Conservation (phyloP, 495 filamentous ascomycete species). For the Opeltia flavorubescens region DNA sequence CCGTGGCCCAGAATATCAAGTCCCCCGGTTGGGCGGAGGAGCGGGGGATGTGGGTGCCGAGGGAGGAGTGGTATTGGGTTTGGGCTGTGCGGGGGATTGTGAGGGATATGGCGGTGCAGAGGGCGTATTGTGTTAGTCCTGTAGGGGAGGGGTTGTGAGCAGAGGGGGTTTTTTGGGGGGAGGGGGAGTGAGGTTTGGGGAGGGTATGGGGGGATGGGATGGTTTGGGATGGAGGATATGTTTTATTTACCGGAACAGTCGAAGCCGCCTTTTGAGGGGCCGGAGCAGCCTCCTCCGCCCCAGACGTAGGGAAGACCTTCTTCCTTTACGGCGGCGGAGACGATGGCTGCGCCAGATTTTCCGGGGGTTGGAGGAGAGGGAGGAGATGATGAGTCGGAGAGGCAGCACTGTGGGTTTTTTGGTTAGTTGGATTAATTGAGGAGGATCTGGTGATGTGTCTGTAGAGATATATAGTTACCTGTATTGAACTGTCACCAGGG, state of each 20-base stretch:
- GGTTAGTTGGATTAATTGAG: neutral
- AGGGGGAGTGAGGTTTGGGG: neutral
- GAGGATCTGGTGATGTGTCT: no score
- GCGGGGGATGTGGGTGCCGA: constrained; percentile 4
- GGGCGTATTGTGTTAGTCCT: constrained; percentile 10
- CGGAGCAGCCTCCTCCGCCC: constrained; percentile 10
- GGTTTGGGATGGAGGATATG: neutral
- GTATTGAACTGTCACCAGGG: constrained; percentile 6
- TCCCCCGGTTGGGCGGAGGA: constrained; percentile 5
- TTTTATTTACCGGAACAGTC: constrained; percentile 5
- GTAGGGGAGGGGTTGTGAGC: neutral
- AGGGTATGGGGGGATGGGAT: neutral
- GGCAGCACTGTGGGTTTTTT: constrained; percentile 2
- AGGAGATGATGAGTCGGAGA: neutral
- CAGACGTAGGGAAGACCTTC: constrained; percentile 9
- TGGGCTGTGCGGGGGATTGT: constrained; percentile 9
- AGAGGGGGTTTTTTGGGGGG: neutral
- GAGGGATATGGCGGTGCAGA: neutral
- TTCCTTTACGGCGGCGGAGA: constrained; percentile 3
- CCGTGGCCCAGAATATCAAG: constrained; percentile 7
- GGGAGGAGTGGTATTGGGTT: constrained; percentile 5
- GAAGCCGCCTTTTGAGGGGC: constrained; percentile 6
- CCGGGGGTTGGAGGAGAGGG: neutral
- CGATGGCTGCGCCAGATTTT: constrained; percentile 1
- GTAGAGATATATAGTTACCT: neutral